Evolutionary conservation across 169 alveolate species (phyloP).

Genomic region (Cryptosporidium sp.): DNA sequence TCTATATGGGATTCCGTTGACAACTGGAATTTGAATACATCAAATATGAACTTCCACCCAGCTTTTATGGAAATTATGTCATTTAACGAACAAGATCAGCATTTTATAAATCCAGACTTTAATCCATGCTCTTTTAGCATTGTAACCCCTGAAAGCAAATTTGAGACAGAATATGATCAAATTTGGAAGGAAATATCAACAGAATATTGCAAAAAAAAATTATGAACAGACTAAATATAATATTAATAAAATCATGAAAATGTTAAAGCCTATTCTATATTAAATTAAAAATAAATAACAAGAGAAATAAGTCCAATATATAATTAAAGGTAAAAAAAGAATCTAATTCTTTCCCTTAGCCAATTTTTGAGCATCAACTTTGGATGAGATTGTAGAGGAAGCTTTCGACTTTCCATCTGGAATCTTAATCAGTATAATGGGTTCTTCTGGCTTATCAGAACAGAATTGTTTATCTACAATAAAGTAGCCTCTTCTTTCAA

Average conservation of each 20-base stretch:
- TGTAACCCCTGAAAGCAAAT: background rate
- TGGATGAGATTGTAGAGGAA: conserved; percentile 75
- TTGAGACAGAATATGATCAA: conserved; percentile 63
- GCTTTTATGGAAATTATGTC: conserved; percentile 32
- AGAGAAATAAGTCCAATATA: background rate
- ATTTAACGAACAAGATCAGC: conserved; percentile 4
- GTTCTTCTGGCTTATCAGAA: conserved; percentile 77
- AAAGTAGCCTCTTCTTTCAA: conserved; percentile 98
- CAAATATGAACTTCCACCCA: conserved; percentile 37
- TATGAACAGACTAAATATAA: conserved; percentile 1
- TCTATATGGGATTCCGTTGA: conserved; percentile 42
- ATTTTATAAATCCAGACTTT: background rate
- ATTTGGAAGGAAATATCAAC: conserved; percentile 74
- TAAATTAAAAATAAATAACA: too few species aligned
- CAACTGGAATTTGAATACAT: conserved; percentile 31
- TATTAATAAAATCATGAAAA: background rate
- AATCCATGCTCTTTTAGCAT: background rate
- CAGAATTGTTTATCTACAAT: conserved; percentile 86
- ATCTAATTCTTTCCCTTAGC: conserved; percentile 76
- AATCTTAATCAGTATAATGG: conserved; percentile 87
- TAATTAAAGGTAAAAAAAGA: background rate
- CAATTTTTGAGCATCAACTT: conserved; percentile 79
- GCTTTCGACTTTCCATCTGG: conserved; percentile 93
- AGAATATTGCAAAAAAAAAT: conserved; percentile 24
- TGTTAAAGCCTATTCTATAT: background rate